A percentile compares a stretch with the other conserved stretches of the same genome.
Conservation (phyloP, 140 eudicot genomes). For the Stevia rebaudiana region DNA sequence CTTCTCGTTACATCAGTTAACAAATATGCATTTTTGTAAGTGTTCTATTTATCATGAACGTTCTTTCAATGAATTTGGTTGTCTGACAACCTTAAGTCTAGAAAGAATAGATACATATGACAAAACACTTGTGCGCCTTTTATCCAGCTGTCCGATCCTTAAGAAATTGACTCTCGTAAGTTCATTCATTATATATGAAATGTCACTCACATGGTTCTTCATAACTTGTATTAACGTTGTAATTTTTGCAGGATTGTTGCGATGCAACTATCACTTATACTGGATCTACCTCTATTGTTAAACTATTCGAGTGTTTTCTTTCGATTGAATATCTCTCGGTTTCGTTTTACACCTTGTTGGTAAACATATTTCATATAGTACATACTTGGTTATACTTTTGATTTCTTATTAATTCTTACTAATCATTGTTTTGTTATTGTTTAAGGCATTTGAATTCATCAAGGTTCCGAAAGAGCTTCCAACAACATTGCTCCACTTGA, state of each 20-base stretch:
- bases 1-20: slow-evolving; percentile 14
- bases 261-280: not conserved
- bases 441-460: not conserved
- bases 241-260: not conserved
- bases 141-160: slow-evolving; percentile 29
- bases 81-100: slow-evolving; percentile 19
- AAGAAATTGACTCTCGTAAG: slow-evolving; percentile 21
- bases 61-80: not conserved
- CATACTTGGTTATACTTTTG: not conserved
- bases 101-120: not conserved
- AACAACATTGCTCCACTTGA: slow-evolving; percentile 10
- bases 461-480: not conserved
- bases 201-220: not conserved
- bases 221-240: not conserved
- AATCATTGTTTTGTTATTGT: not conserved
- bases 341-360: slow-evolving; percentile 5
- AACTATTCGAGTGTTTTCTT: slow-evolving; percentile 12
- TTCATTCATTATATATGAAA: not conserved
- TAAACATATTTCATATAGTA: not conserved
- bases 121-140: slow-evolving; percentile 12
- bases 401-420: too few species aligned
- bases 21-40: slow-evolving; percentile 17
- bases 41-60: slow-evolving; percentile 14
- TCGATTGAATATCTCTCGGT: slow-evolving; percentile 30
- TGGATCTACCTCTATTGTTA: not conserved